Percentiles rank a stretch among this genome's conserved stretches.
These are phyloP conservation scores for Stemphylium vesicarium DNA, from an alignment of 2,329 filamentous ascomycete genomes.

Conservation along the genomic window DNA sequence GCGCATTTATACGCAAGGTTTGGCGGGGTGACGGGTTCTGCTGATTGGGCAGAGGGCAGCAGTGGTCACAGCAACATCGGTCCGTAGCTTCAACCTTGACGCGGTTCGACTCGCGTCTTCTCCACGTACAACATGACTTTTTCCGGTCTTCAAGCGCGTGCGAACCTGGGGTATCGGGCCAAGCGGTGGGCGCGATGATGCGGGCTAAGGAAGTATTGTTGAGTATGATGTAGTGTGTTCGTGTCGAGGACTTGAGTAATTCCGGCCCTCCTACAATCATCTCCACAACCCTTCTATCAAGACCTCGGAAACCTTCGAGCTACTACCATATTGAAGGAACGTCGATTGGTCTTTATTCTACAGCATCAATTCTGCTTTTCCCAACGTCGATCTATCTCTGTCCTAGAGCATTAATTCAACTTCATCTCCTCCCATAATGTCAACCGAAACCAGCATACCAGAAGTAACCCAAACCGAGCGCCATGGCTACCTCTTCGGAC, in stretches of 20 bases:
- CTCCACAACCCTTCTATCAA: background rate
- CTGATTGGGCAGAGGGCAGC: constrained; percentile 12
- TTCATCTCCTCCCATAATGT: constrained; percentile 14
- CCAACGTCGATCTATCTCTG: background rate
- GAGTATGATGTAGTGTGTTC: background rate
- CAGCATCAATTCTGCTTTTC: background rate
- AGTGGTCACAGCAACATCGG: constrained; percentile 5
- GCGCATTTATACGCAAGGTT: constrained; percentile 20
- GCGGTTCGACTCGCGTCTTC: constrained; percentile 7
- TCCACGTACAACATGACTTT: constrained; percentile 12
- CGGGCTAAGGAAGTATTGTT: background rate
- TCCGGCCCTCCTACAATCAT: background rate
- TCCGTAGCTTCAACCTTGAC: constrained; percentile 2
- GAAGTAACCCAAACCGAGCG: constrained; percentile 43
- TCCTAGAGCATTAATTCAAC: background rate
- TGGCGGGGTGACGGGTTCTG: background rate
- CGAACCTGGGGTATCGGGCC: constrained; percentile 1
- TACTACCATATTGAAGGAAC: background rate
- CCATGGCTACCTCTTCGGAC: constrained; percentile 63
- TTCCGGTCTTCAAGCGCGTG: constrained; percentile 13
- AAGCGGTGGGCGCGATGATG: background rate
- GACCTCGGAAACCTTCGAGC: background rate
- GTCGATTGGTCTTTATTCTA: background rate
- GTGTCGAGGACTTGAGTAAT: background rate
- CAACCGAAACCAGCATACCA: constrained; percentile 19